Evolutionary conservation across 1,139 yeast genomes (phyloP).

Genomic region (Sugiyamaella neomexicana): DNA sequence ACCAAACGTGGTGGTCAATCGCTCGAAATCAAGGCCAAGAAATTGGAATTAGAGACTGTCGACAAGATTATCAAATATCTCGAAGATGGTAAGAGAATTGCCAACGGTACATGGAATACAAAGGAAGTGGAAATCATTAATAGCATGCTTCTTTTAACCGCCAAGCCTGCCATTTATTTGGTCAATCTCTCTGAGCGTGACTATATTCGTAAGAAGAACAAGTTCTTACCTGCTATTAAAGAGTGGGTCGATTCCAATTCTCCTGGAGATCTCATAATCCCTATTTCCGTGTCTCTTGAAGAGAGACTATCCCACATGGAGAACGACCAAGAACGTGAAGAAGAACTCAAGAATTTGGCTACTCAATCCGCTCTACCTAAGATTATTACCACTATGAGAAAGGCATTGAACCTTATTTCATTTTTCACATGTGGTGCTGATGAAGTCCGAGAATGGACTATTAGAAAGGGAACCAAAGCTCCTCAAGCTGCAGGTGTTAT

Average conservation of each 20-base stretch:
- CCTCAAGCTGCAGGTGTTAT: constrained; percentile 94
- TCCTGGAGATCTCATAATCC: constrained; percentile 93
- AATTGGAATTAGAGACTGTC: constrained; percentile 85
- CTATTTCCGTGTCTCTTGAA: constrained; percentile 89
- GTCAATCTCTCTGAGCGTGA: constrained; percentile 93
- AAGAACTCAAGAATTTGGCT: constrained; percentile 83
- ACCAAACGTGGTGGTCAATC: constrained; percentile 92
- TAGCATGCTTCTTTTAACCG: constrained; percentile 77
- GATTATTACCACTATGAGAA: constrained; percentile 68
- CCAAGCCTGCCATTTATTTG: constrained; percentile 94
- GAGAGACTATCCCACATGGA: constrained; percentile 89
- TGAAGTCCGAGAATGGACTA: constrained; percentile 93
- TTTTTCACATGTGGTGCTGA: constrained; percentile 89
- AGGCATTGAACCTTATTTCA: constrained; percentile 68
- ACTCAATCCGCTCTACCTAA: constrained; percentile 84
- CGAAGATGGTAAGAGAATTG: constrained; percentile 85
- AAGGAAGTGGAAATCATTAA: constrained; percentile 90
- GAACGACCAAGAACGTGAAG: constrained; percentile 87
- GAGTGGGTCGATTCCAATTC: constrained; percentile 96
- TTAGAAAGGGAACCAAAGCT: constrained; percentile 73
- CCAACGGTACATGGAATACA: constrained; percentile 83
- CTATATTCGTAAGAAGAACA: constrained; percentile 96
- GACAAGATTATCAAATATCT: constrained; percentile 71
- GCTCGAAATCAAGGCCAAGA: constrained; percentile 89
- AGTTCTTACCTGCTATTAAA: constrained; percentile 84